Percentiles rank a stretch among this genome's conserved stretches.
Evolutionary conservation across 2,329 filamentous ascomycete species (phyloP).

Genomic region (Nemania sp.): DNA sequence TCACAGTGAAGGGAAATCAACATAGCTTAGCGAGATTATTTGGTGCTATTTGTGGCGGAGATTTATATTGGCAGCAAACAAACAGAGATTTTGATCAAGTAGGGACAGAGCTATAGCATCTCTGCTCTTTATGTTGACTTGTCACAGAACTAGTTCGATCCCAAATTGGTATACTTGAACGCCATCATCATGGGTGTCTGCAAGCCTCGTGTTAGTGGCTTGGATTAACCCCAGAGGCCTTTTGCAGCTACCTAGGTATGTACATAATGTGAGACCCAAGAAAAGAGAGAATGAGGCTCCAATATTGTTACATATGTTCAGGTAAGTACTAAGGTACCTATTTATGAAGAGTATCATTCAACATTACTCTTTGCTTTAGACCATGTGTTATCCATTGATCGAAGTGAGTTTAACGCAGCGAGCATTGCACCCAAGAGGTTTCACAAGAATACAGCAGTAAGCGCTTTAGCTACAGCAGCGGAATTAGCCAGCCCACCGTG

Average conservation of each 20-base stretch:
- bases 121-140: background rate
- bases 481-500: background rate
- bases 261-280: background rate
- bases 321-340: background rate
- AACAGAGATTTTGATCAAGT: background rate
- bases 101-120: background rate
- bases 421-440: background rate
- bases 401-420: background rate
- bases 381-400: slow-evolving; percentile 3
- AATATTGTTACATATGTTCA: background rate
- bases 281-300: slow-evolving; percentile 1
- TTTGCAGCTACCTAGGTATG: background rate
- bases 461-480: background rate
- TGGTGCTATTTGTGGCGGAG: background rate
- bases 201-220: slow-evolving; percentile 22
- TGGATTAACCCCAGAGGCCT: slow-evolving; percentile 9
- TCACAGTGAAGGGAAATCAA: slow-evolving; percentile 15
- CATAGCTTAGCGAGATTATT: slow-evolving; percentile 13
- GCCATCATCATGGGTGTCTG: slow-evolving; percentile 12
- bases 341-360: too few species aligned
- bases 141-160: background rate
- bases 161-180: background rate
- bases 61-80: background rate
- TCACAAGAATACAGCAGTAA: too few species aligned
- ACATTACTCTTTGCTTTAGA: background rate